Base-by-base conservation (phyloP, 1,284 basidiomycete species). In the Laetiporus sulphureus region DNA sequence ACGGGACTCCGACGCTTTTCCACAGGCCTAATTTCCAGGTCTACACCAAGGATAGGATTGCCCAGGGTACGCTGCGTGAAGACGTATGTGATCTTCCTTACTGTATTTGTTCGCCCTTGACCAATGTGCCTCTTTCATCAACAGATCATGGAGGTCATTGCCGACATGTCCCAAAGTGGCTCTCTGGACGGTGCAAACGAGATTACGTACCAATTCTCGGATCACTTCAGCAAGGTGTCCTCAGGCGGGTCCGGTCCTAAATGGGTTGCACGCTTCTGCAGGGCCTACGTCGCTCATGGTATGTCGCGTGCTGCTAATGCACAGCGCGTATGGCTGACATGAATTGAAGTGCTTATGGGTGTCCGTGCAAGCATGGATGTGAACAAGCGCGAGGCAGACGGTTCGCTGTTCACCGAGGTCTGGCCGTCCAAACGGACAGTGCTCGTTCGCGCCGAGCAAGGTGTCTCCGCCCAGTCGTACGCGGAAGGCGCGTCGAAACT, bases 231-330 rank as follows among this genome's bases (percentile, higher is more conserved):
- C 5, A 4, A 44, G 24, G 20, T 20, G 5, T 4, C 36, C 11
- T 18, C 29, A 11, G 45, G 45, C 20, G 21, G 32, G n/a, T 27
- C 31, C 4, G 39, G 44, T 4, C 5, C 22, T 8, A 18, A 25
- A 20, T 48, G 46, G 46, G 39, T 48, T 19, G 38, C 38, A 15
- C 19, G 46, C 22, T 48, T 48, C 46, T 45, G 46, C 27, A 18
- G 27, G 29, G 46, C 46, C 11, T 48, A 45, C 32, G 40, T 30
- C 10, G 46, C 46, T 3, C 46, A 48, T 25, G 16, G 24, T 25
- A 21, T 30, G 36, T 36, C n/a, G n/a, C n/a, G n/a, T n/a, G n/a
- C n/a, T n/a, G n/a, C n/a, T n/a, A n/a, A n/a, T n/a, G n/a, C n/a
- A n/a, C n/a, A n/a, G n/a, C n/a, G n/a, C n/a, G n/a, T n/a, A n/a